Evolutionary conservation across 441 rosid species (phyloP).

Genomic region (Gossypium davidsonii): DNA sequence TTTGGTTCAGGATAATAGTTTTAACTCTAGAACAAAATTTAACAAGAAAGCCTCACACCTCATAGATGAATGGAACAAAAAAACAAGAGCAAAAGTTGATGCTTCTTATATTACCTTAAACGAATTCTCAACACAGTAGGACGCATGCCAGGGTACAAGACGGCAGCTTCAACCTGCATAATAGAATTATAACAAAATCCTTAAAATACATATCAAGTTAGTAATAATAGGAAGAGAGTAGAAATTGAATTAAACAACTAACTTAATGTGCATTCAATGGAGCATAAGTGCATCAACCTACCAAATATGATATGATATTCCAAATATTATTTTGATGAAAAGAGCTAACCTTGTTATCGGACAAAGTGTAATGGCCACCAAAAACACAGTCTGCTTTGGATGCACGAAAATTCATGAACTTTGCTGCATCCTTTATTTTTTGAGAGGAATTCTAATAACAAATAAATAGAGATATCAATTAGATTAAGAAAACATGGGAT

Average conservation of each 20-base stretch:
- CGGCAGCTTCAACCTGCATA: constrained; percentile 79
- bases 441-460: constrained; percentile 68
- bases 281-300: not conserved
- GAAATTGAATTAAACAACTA: constrained; percentile 1
- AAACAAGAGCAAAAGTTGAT: not conserved
- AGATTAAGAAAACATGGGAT: constrained; percentile 1
- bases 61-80: not conserved
- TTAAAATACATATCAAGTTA: not conserved
- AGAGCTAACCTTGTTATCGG: constrained; percentile 62
- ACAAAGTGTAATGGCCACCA: constrained; percentile 62
- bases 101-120: constrained; percentile 46
- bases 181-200: not conserved
- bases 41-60: not conserved
- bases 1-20: not conserved
- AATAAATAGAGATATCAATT: constrained; percentile 8
- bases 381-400: constrained; percentile 61
- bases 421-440: constrained; percentile 72
- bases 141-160: constrained; percentile 66
- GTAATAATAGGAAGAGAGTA: not conserved
- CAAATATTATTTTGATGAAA: not conserved
- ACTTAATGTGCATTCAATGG: not conserved
- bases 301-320: not conserved
- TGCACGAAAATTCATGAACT: constrained; percentile 67
- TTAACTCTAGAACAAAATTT: not conserved
- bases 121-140: constrained; percentile 77